These are phyloP conservation scores for Aphanomyces stellatus DNA, from an alignment of 352 stramenopile species.

Conservation along the genomic window DNA sequence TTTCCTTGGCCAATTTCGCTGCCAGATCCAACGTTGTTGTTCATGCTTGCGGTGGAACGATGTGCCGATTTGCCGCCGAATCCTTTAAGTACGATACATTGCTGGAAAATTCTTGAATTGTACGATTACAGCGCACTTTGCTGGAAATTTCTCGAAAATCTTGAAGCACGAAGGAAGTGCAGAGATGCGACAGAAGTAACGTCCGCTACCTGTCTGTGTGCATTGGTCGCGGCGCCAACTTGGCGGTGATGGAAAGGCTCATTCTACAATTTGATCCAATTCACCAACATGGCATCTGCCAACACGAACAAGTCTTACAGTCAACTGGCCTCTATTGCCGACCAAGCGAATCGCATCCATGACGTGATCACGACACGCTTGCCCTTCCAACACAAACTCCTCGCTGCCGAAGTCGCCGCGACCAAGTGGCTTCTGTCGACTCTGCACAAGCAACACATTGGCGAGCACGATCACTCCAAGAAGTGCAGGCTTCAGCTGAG, in stretches of 20 bases:
- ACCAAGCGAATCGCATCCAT: neutral
- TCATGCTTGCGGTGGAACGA: too few species aligned
- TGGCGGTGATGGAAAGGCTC: too few species aligned
- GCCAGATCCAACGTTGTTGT: neutral
- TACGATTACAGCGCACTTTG: neutral
- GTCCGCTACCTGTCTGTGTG: too few species aligned
- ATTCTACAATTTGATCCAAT: neutral
- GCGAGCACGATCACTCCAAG: too few species aligned
- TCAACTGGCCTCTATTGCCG: neutral
- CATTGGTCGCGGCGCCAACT: too few species aligned
- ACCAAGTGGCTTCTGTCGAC: neutral
- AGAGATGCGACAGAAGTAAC: too few species aligned
- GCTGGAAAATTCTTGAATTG: neutral
- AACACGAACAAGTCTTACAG: neutral
- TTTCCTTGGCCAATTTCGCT: constrained; percentile 6
- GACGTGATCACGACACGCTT: constrained; percentile 1
- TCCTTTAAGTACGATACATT: too few species aligned
- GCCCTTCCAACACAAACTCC: neutral
- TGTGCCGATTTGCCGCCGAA: neutral
- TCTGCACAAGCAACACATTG: too few species aligned
- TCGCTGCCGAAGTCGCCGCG: neutral
- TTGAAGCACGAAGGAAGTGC: too few species aligned
- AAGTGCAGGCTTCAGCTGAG: constrained; percentile 27
- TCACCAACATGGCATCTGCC: neutral
- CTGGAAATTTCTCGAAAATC: neutral